A percentile compares a stretch with the other conserved stretches of the same genome.
Conservation (phyloP, 2,329 filamentous ascomycete species). For the Furcasterigmium furcatum region DNA sequence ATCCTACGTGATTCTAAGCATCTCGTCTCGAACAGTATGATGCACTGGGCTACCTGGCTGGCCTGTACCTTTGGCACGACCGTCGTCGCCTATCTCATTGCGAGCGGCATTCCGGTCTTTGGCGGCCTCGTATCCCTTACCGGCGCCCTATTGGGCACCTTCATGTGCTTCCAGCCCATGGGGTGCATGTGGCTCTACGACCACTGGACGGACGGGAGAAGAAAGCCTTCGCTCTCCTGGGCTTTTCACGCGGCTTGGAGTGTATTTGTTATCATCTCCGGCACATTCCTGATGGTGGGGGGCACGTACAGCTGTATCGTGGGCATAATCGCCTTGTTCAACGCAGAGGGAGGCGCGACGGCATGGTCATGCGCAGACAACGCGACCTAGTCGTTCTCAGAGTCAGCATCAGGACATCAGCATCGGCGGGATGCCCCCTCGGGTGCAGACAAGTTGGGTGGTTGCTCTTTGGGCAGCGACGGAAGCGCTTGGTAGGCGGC, state of each 20-base stretch:
- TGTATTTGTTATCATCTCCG: conserved; percentile 28
- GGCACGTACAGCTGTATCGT: conserved; percentile 41
- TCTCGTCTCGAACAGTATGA: conserved; percentile 20
- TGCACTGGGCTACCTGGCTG: conserved; percentile 26
- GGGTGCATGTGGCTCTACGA: conserved; percentile 41
- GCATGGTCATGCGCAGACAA: conserved; percentile 42
- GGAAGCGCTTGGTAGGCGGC: no score
- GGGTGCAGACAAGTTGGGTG: no score
- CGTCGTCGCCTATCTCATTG: conserved; percentile 22
- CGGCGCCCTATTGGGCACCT: conserved; percentile 20
- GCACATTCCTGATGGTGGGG: conserved; percentile 37
- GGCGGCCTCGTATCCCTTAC: conserved; percentile 19
- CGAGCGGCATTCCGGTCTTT: conserved; percentile 23
- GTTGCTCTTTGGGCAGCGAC: no score
- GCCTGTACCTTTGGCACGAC: conserved; percentile 19
- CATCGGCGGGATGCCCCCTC: not conserved
- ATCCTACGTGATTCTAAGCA: conserved; percentile 23
- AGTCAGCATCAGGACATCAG: not conserved
- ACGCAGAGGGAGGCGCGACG: conserved; percentile 24
- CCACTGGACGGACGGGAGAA: conserved; percentile 25
- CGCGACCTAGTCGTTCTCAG: conserved; percentile 22
- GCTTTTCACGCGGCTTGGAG: conserved; percentile 15
- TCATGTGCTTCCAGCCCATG: conserved; percentile 20
- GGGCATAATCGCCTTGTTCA: conserved; percentile 31
- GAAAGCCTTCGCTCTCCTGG: conserved; percentile 12